Percentiles rank a stretch among this genome's conserved stretches.
Evolutionary conservation across 768 basidiomycete genomes (phyloP).

Genomic region (Collybia nuda): DNA sequence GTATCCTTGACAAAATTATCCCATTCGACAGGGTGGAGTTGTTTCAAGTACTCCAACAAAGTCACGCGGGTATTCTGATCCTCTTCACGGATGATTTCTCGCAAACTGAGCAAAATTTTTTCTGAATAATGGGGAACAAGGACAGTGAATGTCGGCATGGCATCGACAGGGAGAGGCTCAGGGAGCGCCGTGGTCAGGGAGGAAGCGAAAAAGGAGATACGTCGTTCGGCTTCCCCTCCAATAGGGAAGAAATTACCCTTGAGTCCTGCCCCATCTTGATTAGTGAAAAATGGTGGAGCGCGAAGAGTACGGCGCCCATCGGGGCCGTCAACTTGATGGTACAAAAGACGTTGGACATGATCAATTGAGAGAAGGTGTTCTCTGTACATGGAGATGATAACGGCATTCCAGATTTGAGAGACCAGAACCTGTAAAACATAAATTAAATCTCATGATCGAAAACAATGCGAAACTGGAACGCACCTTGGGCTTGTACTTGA

Average conservation of each 20-base stretch:
- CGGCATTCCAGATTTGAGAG: constrained; percentile 98
- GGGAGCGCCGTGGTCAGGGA: constrained; percentile 95
- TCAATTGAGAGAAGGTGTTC: constrained; percentile 98
- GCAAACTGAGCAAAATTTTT: constrained; percentile 93
- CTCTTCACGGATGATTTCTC: constrained; percentile 98
- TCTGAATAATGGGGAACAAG: constrained; percentile 99
- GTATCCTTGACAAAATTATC: constrained; percentile 99
- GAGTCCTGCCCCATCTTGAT: constrained; percentile 71
- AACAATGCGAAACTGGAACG: constrained; percentile 5
- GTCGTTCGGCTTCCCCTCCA: constrained; percentile 94
- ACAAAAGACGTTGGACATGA: constrained; percentile 94
- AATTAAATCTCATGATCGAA: not conserved
- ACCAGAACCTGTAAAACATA: constrained; percentile 67
- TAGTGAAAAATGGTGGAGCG: constrained; percentile 97
- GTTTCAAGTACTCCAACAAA: constrained; percentile 95
- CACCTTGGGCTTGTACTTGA: constrained; percentile 99
- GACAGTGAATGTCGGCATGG: constrained; percentile 99
- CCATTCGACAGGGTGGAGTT: constrained; percentile 98
- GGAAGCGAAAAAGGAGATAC: constrained; percentile 98
- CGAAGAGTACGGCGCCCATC: constrained; percentile 90
- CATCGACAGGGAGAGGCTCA: constrained; percentile 93
- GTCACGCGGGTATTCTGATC: constrained; percentile 97
- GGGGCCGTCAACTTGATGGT: constrained; percentile 92
- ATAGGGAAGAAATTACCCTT: constrained; percentile 89
- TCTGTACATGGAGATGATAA: constrained; percentile 99